These are phyloP conservation scores for Caloboletus firmus DNA, from an alignment of 1,284 basidiomycete genomes.

Conservation along the genomic window DNA sequence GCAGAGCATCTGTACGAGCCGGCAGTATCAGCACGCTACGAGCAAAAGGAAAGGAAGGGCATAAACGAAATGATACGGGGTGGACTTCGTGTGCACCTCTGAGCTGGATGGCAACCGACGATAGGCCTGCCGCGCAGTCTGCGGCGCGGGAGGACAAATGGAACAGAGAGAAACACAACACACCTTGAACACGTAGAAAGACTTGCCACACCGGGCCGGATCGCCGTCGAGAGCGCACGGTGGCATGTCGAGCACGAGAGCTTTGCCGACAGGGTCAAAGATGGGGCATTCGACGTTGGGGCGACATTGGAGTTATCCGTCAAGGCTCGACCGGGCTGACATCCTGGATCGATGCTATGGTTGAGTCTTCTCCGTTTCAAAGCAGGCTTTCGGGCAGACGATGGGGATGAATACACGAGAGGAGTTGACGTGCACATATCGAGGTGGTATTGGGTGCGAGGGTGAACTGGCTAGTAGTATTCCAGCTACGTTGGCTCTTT, in stretches of 20 bases:
- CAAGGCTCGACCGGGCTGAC: slow-evolving; percentile 17
- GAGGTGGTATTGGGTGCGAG: neutral
- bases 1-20: slow-evolving; percentile 22
- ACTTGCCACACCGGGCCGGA: slow-evolving; percentile 16
- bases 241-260: slow-evolving; percentile 33
- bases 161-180: neutral
- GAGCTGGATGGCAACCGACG: neutral
- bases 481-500: neutral
- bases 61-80: too few relatives aligned
- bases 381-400: slow-evolving; percentile 17
- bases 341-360: slow-evolving; percentile 15
- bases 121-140: too few relatives aligned
- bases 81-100: neutral
- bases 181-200: slow-evolving; percentile 23
- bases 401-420: slow-evolving; percentile 10
- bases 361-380: slow-evolving; percentile 31
- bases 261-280: slow-evolving; percentile 11
- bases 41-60: neutral
- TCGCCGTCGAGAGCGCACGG: slow-evolving; percentile 25
- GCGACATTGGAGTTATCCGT: slow-evolving; percentile 25
- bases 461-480: neutral
- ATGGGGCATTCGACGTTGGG: neutral
- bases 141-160: neutral
- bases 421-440: slow-evolving; percentile 19
- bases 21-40: neutral